Conservation (phyloP, 495 filamentous ascomycete genomes). For the Talaromyces trachyspermus region DNA sequence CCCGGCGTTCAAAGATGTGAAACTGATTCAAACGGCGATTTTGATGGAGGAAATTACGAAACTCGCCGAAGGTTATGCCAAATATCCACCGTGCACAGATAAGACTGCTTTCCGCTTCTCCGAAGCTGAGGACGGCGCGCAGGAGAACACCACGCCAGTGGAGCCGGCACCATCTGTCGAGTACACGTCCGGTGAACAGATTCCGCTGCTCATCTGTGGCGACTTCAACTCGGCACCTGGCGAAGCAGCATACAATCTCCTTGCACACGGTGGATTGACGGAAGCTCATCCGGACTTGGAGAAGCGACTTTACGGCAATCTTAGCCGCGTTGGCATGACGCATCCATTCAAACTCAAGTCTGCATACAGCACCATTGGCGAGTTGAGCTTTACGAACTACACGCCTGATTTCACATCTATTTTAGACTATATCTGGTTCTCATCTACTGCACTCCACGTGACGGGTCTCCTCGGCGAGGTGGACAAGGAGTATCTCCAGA, state of each 20-base stretch:
- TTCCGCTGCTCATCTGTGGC: conserved; percentile 85
- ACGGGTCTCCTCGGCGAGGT: conserved; percentile 83
- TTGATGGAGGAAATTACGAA: conserved; percentile 83
- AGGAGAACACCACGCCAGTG: conserved; percentile 38
- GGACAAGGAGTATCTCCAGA: conserved; percentile 80
- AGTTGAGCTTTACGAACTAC: conserved; percentile 92
- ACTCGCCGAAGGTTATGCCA: conserved; percentile 73
- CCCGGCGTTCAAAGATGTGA: conserved; percentile 81
- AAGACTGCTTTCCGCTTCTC: conserved; percentile 66
- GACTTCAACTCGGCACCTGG: conserved; percentile 88
- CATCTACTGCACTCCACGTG: conserved; percentile 81
- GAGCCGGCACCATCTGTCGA: conserved; percentile 62
- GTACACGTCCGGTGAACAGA: conserved; percentile 75
- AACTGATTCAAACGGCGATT: conserved; percentile 89
- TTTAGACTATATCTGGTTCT: conserved; percentile 97
- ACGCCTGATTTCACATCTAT: conserved; percentile 83
- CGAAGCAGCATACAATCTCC: conserved; percentile 81
- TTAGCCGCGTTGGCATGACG: conserved; percentile 82
- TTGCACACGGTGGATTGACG: conserved; percentile 64
- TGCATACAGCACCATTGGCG: conserved; percentile 68
- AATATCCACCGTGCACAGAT: conserved; percentile 66
- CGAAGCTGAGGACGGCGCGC: conserved; percentile 46
- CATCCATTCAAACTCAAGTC: conserved; percentile 94
- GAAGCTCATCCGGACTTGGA: conserved; percentile 70
- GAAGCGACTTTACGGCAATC: conserved; percentile 73